Percentiles rank a stretch among this genome's conserved stretches.
Conservation (phyloP, 2,329 filamentous ascomycete species). For the Drechslerella dactyloides region DNA sequence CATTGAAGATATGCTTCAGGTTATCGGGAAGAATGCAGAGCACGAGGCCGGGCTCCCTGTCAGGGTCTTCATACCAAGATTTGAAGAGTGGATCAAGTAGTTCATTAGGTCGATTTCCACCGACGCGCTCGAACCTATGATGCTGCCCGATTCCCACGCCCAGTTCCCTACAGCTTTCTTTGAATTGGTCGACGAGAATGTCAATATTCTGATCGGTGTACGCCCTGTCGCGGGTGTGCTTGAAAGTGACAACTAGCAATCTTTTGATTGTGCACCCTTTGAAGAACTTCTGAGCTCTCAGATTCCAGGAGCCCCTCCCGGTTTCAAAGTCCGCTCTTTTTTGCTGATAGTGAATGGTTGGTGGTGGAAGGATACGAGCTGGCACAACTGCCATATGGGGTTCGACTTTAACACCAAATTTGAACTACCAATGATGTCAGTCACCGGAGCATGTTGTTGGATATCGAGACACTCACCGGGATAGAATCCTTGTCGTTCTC, state of each 20-base stretch:
- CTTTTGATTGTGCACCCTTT: constrained; percentile 8
- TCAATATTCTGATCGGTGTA: constrained; percentile 10
- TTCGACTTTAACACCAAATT: constrained; percentile 32
- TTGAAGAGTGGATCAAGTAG: too few relatives aligned
- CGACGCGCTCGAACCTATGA: too few relatives aligned
- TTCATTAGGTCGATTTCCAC: too few relatives aligned
- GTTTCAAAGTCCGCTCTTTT: constrained; percentile 7
- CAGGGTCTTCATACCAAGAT: too few relatives aligned
- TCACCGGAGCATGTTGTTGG: background rate
- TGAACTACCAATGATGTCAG: constrained; percentile 16
- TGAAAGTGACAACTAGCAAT: constrained; percentile 18
- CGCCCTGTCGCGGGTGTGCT: background rate
- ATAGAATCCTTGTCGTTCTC: constrained; percentile 6
- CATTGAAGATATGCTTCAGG: constrained; percentile 8
- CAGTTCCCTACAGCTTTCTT: constrained; percentile 15
- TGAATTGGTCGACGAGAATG: constrained; percentile 17
- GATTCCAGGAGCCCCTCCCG: constrained; percentile 31
- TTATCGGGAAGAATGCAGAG: constrained; percentile 22
- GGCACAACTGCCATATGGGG: constrained; percentile 22
- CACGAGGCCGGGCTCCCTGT: constrained; percentile 9
- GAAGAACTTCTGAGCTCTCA: constrained; percentile 11
- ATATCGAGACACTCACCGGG: constrained; percentile 11
- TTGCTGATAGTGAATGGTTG: constrained; percentile 22
- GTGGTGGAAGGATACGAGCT: constrained; percentile 24
- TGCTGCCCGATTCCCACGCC: constrained; percentile 6